phyloP scores from a whole-genome alignment of 2,329 filamentous ascomycete species.

The Paraphoma sp. region DNA sequence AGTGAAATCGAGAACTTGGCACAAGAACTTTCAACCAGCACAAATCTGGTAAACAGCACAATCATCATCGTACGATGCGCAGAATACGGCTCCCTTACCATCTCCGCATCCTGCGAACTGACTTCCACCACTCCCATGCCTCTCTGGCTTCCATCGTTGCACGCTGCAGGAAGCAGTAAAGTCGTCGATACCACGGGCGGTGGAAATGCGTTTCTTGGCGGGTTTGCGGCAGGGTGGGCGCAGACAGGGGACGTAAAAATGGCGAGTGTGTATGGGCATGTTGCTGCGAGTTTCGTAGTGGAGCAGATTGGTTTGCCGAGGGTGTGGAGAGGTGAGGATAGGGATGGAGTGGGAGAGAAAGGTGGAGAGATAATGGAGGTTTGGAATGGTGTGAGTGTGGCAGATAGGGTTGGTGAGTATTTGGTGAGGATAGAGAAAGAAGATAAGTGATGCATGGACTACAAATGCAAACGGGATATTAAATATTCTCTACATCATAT shows the following conservation, averaged over 20 bases:
- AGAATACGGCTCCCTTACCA: neutral
- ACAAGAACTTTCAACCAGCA: neutral
- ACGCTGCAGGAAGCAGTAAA: constrained; percentile 2
- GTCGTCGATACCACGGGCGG: constrained; percentile 32
- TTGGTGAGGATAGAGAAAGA: too few species aligned
- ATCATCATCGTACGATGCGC: neutral
- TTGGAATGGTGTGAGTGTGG: neutral
- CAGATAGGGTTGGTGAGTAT: too few species aligned
- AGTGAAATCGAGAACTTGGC: neutral
- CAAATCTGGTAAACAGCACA: neutral
- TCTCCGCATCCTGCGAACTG: neutral
- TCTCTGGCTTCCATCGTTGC: constrained; percentile 20
- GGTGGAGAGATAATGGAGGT: neutral
- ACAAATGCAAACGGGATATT: too few species aligned
- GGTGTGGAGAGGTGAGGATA: neutral
- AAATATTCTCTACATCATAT: too few species aligned
- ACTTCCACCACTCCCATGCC: neutral
- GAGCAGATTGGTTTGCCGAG: constrained; percentile 30
- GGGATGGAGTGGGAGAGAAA: neutral
- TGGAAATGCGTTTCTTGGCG: constrained; percentile 31
- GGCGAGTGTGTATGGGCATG: constrained; percentile 18
- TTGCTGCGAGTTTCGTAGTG: constrained; percentile 31
- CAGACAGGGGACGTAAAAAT: constrained; percentile 5
- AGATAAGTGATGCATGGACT: too few species aligned
- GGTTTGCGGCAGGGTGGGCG: constrained; percentile 22